These are phyloP conservation scores for Pseudocercospora macadamiae DNA, from an alignment of 2,329 filamentous ascomycete species.

Conservation along the genomic window DNA sequence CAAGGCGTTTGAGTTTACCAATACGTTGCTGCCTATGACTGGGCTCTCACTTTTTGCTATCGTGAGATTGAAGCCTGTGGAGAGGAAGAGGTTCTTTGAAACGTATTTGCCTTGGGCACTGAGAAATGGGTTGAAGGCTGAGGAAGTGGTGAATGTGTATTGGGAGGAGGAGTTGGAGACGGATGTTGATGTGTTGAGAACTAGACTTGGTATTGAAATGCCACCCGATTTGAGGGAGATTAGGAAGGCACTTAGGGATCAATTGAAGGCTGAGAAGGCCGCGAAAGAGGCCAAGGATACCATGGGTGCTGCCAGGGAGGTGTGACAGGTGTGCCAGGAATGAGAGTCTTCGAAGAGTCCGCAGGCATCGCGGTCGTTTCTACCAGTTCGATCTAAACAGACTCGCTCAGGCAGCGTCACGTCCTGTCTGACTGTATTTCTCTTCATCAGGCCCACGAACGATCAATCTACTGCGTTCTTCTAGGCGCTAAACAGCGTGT, in stretches of 20 bases:
- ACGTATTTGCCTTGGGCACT: conserved; percentile 91
- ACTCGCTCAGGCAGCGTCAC: too few species aligned
- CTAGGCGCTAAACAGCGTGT: too few species aligned
- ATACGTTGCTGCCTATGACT: conserved; percentile 93
- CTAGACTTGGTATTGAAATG: conserved; percentile 78
- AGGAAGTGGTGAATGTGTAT: conserved; percentile 92
- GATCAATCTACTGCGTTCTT: too few species aligned
- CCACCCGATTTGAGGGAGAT: conserved; percentile 84
- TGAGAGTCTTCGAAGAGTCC: too few species aligned
- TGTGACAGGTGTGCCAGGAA: too few species aligned
- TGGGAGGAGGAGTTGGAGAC: conserved; percentile 94
- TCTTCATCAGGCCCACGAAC: too few species aligned
- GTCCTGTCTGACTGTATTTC: too few species aligned
- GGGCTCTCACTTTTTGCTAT: conserved; percentile 79
- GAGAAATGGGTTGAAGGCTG: conserved; percentile 72
- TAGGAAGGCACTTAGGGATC: conserved; percentile 69
- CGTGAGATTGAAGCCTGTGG: conserved; percentile 63
- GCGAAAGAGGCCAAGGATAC: conserved; percentile 28
- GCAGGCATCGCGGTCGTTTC: too few species aligned
- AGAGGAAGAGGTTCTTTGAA: conserved; percentile 68
- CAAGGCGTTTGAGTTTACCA: conserved; percentile 96
- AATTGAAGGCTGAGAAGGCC: conserved; percentile 67
- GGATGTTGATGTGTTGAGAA: conserved; percentile 75
- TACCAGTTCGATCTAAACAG: too few species aligned
- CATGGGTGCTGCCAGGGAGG: conserved; percentile 9